Percentiles rank a stretch among this genome's conserved stretches.
Conservation (phyloP, 164 flowering plant species). For the Stephania cephalantha region DNA sequence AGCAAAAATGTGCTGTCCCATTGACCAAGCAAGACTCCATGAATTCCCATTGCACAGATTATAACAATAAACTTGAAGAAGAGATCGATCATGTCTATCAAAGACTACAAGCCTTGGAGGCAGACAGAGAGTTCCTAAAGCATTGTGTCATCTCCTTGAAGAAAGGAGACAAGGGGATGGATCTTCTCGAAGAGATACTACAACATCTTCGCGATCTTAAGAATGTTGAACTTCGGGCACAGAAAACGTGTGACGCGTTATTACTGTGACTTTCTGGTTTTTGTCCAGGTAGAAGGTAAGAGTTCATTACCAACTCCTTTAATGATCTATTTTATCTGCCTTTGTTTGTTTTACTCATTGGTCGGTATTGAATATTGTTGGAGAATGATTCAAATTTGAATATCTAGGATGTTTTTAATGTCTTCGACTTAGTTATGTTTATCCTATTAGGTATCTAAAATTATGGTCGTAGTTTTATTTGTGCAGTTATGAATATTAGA, state of each 20-base stretch:
- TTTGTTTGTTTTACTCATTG: not conserved
- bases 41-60: constrained; percentile 20
- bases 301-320: constrained; percentile 12
- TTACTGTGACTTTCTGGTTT: not conserved
- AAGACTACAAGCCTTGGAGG: constrained; percentile 84
- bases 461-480: too few relatives aligned
- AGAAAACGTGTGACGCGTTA: constrained; percentile 35
- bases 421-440: too few relatives aligned
- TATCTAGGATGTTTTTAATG: too few relatives aligned
- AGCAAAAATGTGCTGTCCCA: constrained; percentile 26
- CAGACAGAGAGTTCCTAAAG: constrained; percentile 76
- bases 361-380: not conserved
- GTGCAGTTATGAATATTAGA: too few relatives aligned
- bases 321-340: not conserved
- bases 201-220: constrained; percentile 80
- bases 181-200: constrained; percentile 79
- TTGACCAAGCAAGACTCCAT: constrained; percentile 19
- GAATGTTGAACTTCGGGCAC: constrained; percentile 55
- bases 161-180: constrained; percentile 86
- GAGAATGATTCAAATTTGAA: too few relatives aligned
- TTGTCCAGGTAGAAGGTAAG: not conserved
- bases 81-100: constrained; percentile 82
- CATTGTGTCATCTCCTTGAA: constrained; percentile 73
- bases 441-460: too few relatives aligned
- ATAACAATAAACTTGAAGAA: constrained; percentile 44